phyloP scores from a whole-genome alignment of 2,329 filamentous ascomycete genomes.

The Davidsoniella neocaledoniae region DNA sequence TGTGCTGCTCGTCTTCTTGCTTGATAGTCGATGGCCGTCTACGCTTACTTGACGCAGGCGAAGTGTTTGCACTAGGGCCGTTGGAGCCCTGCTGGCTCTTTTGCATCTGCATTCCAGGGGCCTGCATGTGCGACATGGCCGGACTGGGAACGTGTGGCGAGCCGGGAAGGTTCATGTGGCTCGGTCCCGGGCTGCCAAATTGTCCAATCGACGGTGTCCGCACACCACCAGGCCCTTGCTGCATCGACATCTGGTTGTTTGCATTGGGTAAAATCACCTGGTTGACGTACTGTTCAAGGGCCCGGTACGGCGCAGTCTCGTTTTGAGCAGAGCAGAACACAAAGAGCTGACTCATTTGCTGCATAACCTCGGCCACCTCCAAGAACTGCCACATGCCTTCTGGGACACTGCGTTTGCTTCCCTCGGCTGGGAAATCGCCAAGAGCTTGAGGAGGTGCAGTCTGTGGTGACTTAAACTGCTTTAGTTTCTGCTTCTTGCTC shows the following conservation, averaged over 20 bases:
- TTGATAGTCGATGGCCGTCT: slow-evolving; percentile 41
- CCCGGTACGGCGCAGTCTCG: slow-evolving; percentile 36
- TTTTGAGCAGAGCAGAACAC: slow-evolving; percentile 38
- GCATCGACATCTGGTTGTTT: slow-evolving; percentile 24
- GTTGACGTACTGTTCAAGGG: slow-evolving; percentile 43
- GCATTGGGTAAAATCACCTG: slow-evolving; percentile 28
- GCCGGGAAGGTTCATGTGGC: slow-evolving; percentile 42
- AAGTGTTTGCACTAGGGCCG: slow-evolving; percentile 51
- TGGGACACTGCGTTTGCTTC: slow-evolving; percentile 39
- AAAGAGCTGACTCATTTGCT: slow-evolving; percentile 49
- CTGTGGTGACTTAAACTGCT: slow-evolving; percentile 41
- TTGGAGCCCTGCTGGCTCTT: slow-evolving; percentile 52
- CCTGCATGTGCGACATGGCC: slow-evolving; percentile 44
- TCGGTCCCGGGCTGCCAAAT: slow-evolving; percentile 41
- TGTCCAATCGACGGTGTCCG: slow-evolving; percentile 39
- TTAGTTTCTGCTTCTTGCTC: slow-evolving; percentile 48
- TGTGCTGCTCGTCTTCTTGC: slow-evolving; percentile 35
- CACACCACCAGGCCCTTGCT: slow-evolving; percentile 18
- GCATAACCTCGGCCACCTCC: slow-evolving; percentile 51
- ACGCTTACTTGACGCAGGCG: slow-evolving; percentile 42
- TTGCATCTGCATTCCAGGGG: slow-evolving; percentile 49
- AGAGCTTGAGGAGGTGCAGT: slow-evolving; percentile 39
- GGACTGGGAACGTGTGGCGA: slow-evolving; percentile 46
- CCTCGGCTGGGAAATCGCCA: slow-evolving; percentile 41
- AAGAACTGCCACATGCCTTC: slow-evolving; percentile 46